Evolutionary conservation across 257 asterid genomes (phyloP).

Genomic region (Anisodus acutangulus): DNA sequence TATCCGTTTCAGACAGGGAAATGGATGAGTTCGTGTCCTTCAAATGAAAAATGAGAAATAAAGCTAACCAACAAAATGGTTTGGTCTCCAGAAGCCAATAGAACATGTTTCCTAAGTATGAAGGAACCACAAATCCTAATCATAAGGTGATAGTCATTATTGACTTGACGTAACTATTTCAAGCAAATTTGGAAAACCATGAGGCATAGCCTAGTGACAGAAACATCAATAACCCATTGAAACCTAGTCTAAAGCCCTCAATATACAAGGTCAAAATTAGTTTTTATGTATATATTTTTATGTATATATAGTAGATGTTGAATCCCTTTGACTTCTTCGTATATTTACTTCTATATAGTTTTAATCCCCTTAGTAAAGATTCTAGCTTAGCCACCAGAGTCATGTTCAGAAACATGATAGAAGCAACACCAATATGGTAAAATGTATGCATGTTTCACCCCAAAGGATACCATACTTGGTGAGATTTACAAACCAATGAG

Average conservation of each 20-base stretch:
- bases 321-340: too few relatives aligned
- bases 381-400: neutral
- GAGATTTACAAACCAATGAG: neutral
- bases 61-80: neutral
- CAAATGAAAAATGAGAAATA: neutral
- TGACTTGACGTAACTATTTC: neutral
- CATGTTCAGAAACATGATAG: neutral
- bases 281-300: too few relatives aligned
- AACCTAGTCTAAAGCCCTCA: neutral
- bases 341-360: too few relatives aligned
- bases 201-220: neutral
- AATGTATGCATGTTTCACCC: neutral
- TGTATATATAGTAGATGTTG: too few relatives aligned
- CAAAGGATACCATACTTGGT: neutral
- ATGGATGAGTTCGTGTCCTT: neutral
- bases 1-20: neutral
- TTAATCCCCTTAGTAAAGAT: too few relatives aligned
- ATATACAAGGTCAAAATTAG: too few relatives aligned
- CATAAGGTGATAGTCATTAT: neutral
- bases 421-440: slow-evolving; percentile 9
- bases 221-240: neutral
- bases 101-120: neutral
- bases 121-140: neutral
- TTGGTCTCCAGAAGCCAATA: neutral
- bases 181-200: neutral